Percentiles rank a stretch among this genome's conserved stretches.
Conservation (phyloP, 371 early-diverging fungal species). For the Umbelopsis sp. region DNA sequence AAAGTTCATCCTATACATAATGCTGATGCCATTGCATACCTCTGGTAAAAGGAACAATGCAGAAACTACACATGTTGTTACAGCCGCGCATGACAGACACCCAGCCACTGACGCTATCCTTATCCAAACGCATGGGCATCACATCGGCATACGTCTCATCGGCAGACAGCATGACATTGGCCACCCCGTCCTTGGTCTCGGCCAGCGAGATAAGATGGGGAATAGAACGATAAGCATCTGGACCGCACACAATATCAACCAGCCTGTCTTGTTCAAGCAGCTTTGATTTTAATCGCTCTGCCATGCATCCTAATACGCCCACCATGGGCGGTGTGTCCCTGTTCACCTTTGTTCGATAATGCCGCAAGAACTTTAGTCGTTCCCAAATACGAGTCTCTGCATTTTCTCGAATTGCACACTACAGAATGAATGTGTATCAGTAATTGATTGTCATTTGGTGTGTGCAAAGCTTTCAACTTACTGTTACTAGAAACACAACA, state of each 20-base stretch:
- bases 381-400: conserved; percentile 81
- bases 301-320: conserved; percentile 83
- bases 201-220: conserved; percentile 73
- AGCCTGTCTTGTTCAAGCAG: conserved; percentile 72
- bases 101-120: conserved; percentile 64
- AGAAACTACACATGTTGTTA: conserved; percentile 86
- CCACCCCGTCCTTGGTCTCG: conserved; percentile 67
- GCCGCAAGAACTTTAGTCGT: conserved; percentile 62
- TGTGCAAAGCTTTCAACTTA: conserved; percentile 22
- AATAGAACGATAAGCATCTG: conserved; percentile 79
- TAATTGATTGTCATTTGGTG: neutral
- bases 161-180: conserved; percentile 83
- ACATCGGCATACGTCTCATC: conserved; percentile 87
- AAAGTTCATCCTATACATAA: neutral
- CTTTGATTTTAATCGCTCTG: conserved; percentile 76
- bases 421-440: neutral
- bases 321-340: conserved; percentile 64
- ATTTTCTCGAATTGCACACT: conserved; percentile 81
- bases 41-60: conserved; percentile 79
- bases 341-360: conserved; percentile 54
- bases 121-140: conserved; percentile 72
- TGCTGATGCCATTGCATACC: conserved; percentile 20
- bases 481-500: conserved; percentile 76
- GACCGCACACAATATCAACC: conserved; percentile 83
- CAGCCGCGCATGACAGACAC: conserved; percentile 83